Percentiles rank a stretch among this genome's conserved stretches.
Conservation (phyloP, 805 yeast species). For the Wickerhamomyces sydowiorum region DNA sequence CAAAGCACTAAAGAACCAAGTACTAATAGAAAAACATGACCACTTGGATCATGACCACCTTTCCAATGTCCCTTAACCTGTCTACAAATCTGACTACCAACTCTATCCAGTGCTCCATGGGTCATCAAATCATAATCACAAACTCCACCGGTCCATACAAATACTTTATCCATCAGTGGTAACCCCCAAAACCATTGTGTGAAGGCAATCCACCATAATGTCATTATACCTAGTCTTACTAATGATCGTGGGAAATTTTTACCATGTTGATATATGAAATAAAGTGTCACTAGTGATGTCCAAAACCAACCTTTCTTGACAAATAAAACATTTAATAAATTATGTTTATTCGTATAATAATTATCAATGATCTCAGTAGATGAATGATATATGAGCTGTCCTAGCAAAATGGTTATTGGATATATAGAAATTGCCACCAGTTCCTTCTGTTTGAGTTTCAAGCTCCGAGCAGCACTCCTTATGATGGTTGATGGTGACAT, state of each 20-base stretch:
- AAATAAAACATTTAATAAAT: slow-evolving; percentile 63
- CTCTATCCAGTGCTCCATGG: slow-evolving; percentile 2
- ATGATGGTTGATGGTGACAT: not conserved
- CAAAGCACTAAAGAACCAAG: slow-evolving; percentile 61
- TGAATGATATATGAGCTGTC: slow-evolving; percentile 40
- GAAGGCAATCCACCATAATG: slow-evolving; percentile 79
- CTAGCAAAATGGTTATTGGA: slow-evolving; percentile 41
- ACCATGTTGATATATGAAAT: slow-evolving; percentile 14
- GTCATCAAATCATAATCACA: slow-evolving; percentile 35
- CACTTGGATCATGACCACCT: slow-evolving; percentile 96
- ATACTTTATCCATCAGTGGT: slow-evolving; percentile 87
- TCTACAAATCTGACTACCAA: slow-evolving; percentile 38
- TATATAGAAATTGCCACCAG: slow-evolving; percentile 17
- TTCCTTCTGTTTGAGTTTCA: not conserved
- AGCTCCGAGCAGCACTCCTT: not conserved
- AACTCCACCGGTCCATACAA: slow-evolving; percentile 75
- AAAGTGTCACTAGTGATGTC: slow-evolving; percentile 51
- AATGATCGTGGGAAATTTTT: slow-evolving; percentile 3
- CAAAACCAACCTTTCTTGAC: slow-evolving; percentile 94
- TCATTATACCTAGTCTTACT: slow-evolving; percentile 21
- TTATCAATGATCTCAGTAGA: slow-evolving; percentile 6
- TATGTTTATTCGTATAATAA: slow-evolving; percentile 50
- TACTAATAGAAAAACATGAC: slow-evolving; percentile 78
- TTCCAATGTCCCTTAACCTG: slow-evolving; percentile 58
- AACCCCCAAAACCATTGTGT: slow-evolving; percentile 84